Conservation (phyloP, 1,284 basidiomycete species). For the Cutaneotrichosporon cutaneum region DNA sequence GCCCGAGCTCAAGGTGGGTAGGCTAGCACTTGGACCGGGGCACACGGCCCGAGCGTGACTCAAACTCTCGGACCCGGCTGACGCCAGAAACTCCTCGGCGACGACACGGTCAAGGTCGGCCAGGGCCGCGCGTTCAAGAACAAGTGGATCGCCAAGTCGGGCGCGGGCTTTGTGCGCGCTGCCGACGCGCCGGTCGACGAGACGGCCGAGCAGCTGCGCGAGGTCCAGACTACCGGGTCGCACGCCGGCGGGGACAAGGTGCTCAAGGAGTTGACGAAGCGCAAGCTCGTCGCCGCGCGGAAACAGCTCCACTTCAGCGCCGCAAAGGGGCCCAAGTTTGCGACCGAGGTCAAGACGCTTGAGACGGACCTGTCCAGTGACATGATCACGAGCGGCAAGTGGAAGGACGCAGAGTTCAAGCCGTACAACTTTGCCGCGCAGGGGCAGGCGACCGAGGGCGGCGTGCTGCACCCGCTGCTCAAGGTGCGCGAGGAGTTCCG, state of each 20-base stretch:
- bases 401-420: constrained; percentile 91
- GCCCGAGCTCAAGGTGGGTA: constrained; percentile 61
- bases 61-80: background rate
- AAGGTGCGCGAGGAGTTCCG: constrained; percentile 98
- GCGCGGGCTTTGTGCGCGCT: constrained; percentile 78
- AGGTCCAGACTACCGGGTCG: constrained; percentile 68
- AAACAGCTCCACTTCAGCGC: constrained; percentile 95
- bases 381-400: constrained; percentile 82
- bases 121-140: constrained; percentile 96
- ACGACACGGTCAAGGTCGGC: constrained; percentile 80
- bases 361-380: constrained; percentile 97
- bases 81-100: constrained; percentile 58
- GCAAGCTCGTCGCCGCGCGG: constrained; percentile 71
- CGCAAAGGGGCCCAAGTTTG: constrained; percentile 81
- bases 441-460: constrained; percentile 80
- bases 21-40: background rate
- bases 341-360: constrained; percentile 89
- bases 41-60: background rate
- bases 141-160: constrained; percentile 93
- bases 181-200: constrained; percentile 65
- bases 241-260: constrained; percentile 65
- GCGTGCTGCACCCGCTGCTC: constrained; percentile 91
- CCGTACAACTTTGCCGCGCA: constrained; percentile 99
- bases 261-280: constrained; percentile 82
- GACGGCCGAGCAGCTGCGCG: constrained; percentile 72